Conservation (phyloP, 768 basidiomycete genomes). For the Dioszegia aurantiaca region DNA sequence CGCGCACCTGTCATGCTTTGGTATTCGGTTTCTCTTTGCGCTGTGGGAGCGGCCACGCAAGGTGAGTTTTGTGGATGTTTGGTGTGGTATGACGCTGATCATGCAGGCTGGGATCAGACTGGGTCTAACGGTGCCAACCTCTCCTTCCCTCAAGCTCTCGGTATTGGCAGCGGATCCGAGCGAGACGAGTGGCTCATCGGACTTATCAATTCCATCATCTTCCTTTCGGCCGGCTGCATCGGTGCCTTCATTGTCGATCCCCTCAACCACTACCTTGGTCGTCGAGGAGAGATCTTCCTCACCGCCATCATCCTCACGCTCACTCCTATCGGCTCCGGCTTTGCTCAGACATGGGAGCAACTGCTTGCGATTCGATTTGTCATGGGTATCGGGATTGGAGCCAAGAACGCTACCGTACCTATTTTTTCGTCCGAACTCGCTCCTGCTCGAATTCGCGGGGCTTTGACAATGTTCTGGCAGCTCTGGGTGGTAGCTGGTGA, state of each 20-base stretch:
- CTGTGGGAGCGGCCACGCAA: conserved; percentile 44
- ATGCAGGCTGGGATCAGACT: conserved; percentile 45
- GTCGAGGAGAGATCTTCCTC: conserved; percentile 62
- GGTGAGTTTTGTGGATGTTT: conserved; percentile 16
- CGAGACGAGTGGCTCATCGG: conserved; percentile 48
- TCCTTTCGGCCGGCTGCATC: conserved; percentile 36
- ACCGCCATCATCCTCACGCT: conserved; percentile 56
- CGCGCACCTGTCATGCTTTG: conserved; percentile 43
- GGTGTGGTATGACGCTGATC: not conserved
- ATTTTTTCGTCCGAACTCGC: conserved; percentile 73
- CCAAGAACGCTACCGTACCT: conserved; percentile 57
- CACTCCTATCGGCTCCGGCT: conserved; percentile 51
- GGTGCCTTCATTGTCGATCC: conserved; percentile 57
- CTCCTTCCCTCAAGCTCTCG: conserved; percentile 48
- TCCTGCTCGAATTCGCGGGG: conserved; percentile 79
- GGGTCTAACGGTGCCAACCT: conserved; percentile 48
- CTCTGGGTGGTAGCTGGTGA: conserved; percentile 49
- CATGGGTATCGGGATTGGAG: conserved; percentile 49
- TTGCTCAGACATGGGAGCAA: conserved; percentile 41
- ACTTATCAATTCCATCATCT: conserved; percentile 37
- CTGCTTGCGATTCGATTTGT: conserved; percentile 38
- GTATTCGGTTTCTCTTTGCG: conserved; percentile 39
- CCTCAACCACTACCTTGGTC: conserved; percentile 63
- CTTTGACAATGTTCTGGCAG: conserved; percentile 86
- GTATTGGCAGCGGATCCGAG: conserved; percentile 29